phyloP scores from a whole-genome alignment of 1,284 basidiomycete species.

The Albatrellus sp. region DNA sequence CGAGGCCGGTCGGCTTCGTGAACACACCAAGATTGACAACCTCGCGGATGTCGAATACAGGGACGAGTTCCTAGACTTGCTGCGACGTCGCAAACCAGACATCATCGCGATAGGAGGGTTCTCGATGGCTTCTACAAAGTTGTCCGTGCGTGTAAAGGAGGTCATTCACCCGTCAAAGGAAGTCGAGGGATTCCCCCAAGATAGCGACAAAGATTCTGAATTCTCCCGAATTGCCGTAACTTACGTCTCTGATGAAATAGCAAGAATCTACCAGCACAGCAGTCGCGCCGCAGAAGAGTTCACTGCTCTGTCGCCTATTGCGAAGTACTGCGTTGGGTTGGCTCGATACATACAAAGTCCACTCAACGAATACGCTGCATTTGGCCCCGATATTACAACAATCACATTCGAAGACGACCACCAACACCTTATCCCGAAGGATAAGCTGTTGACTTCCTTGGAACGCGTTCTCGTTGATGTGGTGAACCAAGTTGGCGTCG shows the following conservation, averaged over 20 bases:
- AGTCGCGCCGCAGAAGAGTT: constrained; percentile 82
- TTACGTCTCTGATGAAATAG: constrained; percentile 86
- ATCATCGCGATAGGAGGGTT: constrained; percentile 87
- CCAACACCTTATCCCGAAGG: constrained; percentile 78
- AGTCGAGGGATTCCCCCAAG: constrained; percentile 9
- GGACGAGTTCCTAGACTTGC: constrained; percentile 72
- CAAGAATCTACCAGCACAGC: constrained; percentile 89
- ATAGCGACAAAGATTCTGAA: constrained; percentile 7
- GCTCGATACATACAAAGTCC: constrained; percentile 93
- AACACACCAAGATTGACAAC: constrained; percentile 84
- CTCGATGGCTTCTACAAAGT: constrained; percentile 68
- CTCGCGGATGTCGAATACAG: constrained; percentile 54
- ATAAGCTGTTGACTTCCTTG: constrained; percentile 73
- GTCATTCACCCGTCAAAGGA: constrained; percentile 18
- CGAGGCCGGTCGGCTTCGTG: constrained; percentile 78
- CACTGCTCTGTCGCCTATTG: constrained; percentile 65
- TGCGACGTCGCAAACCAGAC: constrained; percentile 76
- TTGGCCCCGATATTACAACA: constrained; percentile 73
- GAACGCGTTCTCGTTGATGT: constrained; percentile 86
- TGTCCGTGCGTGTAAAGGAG: constrained; percentile 56
- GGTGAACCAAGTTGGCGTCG: constrained; percentile 88
- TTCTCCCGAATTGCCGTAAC: constrained; percentile 38
- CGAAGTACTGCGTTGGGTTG: constrained; percentile 91
- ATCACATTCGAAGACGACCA: constrained; percentile 76
- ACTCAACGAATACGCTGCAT: constrained; percentile 83